phyloP scores from a whole-genome alignment of 2,329 filamentous ascomycete species.

The Penicillium sclerotiorum region DNA sequence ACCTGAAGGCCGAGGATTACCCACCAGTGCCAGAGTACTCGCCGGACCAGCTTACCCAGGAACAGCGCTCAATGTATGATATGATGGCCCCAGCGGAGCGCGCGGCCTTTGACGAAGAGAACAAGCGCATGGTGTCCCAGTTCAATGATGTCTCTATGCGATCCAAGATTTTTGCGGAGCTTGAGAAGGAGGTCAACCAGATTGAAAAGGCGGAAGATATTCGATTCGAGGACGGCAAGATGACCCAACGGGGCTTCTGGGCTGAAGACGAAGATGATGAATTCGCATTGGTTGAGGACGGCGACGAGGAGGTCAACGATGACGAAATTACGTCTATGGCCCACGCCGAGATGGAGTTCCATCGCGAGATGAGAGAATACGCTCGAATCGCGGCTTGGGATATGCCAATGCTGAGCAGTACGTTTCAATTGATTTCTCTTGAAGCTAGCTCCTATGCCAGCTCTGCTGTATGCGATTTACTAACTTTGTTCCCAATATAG shows the following conservation, averaged over 20 bases:
- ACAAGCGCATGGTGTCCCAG: conserved; percentile 38
- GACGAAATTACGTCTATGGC: conserved; percentile 83
- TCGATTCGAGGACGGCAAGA: conserved; percentile 23
- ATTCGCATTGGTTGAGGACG: conserved; percentile 51
- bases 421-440: no score
- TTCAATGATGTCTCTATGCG: conserved; percentile 40
- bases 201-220: conserved; percentile 34
- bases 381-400: conserved; percentile 89
- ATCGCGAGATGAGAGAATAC: conserved; percentile 87
- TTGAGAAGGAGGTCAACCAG: conserved; percentile 35
- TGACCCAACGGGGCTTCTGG: conserved; percentile 43
- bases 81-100: conserved; percentile 42
- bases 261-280: conserved; percentile 50
- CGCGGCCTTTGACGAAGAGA: conserved; percentile 39
- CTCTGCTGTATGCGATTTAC: background rate
- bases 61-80: conserved; percentile 43
- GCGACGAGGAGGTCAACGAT: conserved; percentile 63
- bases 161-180: conserved; percentile 30
- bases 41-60: conserved; percentile 33
- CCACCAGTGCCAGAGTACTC: conserved; percentile 40
- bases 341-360: conserved; percentile 84
- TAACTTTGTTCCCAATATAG: conserved; percentile 49
- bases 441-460: conserved; percentile 39
- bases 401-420: conserved; percentile 87
- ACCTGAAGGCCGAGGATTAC: conserved; percentile 31